Percentiles rank a stretch among this genome's conserved stretches.
phyloP scores from a whole-genome alignment of 2,329 filamentous ascomycete species.

The Daldinia eschscholtzii region DNA sequence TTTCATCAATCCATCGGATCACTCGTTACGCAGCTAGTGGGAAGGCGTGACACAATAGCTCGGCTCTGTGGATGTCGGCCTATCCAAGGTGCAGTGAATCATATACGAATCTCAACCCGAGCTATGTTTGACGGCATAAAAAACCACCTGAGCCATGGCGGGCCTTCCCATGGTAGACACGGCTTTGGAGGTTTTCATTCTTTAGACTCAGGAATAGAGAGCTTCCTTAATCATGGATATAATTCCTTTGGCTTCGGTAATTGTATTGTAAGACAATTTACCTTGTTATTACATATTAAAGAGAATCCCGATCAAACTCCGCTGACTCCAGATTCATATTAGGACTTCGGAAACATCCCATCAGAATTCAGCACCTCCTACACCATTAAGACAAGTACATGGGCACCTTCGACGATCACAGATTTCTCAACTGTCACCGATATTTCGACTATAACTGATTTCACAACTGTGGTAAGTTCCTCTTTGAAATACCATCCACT shows the following conservation, averaged over 20 bases:
- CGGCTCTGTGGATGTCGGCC: constrained; percentile 33
- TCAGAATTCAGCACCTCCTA: background rate
- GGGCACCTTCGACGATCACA: constrained; percentile 20
- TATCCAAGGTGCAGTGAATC: constrained; percentile 30
- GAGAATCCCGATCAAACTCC: background rate
- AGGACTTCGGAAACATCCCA: constrained; percentile 17
- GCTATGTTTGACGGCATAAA: constrained; percentile 40
- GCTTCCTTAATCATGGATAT: constrained; percentile 36
- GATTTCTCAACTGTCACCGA: constrained; percentile 22
- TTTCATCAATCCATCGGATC: constrained; percentile 34
- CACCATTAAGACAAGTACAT: constrained; percentile 19
- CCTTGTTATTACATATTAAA: background rate
- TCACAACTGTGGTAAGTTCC: constrained; percentile 25
- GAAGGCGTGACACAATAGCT: constrained; percentile 28
- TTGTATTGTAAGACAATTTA: constrained; percentile 32
- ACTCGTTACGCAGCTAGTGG: constrained; percentile 33
- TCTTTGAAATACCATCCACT: background rate
- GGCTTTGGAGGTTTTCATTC: constrained; percentile 26
- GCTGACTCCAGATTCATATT: constrained; percentile 27
- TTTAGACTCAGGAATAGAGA: constrained; percentile 38
- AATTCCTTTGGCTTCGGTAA: constrained; percentile 32
- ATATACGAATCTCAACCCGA: constrained; percentile 33
- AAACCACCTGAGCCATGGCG: constrained; percentile 14
- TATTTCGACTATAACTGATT: constrained; percentile 19
- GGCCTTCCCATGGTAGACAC: constrained; percentile 14